Conservation (phyloP, 176 grass and related monocot species). For the Secale cereale region DNA sequence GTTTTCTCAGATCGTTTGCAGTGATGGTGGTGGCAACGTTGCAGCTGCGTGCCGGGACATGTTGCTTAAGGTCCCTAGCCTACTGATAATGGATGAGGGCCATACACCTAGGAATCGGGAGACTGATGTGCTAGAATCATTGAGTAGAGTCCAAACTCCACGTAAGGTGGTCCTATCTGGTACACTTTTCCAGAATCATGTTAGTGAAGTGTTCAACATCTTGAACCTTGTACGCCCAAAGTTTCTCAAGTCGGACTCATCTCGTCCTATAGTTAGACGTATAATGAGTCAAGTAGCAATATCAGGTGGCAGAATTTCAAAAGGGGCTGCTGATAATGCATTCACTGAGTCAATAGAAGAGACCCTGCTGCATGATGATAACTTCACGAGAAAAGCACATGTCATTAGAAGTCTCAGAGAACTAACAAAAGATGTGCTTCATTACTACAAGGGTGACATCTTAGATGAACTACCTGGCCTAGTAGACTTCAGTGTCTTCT, state of each 20-base stretch:
- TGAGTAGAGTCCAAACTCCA: slow-evolving; percentile 80
- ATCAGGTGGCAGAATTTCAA: slow-evolving; percentile 42
- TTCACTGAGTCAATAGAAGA: slow-evolving; percentile 71
- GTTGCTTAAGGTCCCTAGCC: slow-evolving; percentile 72
- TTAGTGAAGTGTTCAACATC: slow-evolving; percentile 83
- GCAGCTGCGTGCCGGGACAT: slow-evolving; percentile 73
- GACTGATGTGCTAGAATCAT: slow-evolving; percentile 69
- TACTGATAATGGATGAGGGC: slow-evolving; percentile 94
- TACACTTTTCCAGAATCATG: slow-evolving; percentile 95
- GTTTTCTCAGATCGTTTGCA: slow-evolving; percentile 71
- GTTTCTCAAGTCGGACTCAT: slow-evolving; percentile 71
- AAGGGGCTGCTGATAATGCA: slow-evolving; percentile 34
- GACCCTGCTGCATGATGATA: slow-evolving; percentile 60
- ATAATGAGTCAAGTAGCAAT: slow-evolving; percentile 81
- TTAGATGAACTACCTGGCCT: slow-evolving; percentile 93
- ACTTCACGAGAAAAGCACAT: slow-evolving; percentile 79
- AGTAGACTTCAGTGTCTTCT: slow-evolving; percentile 74
- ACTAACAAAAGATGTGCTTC: slow-evolving; percentile 86
- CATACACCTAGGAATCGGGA: slow-evolving; percentile 92
- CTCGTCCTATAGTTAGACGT: slow-evolving; percentile 57
- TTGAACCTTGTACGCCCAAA: slow-evolving; percentile 91
- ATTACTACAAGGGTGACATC: slow-evolving; percentile 94
- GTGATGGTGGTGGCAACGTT: slow-evolving; percentile 35
- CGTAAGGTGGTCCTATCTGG: slow-evolving; percentile 96
- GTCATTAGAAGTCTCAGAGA: slow-evolving; percentile 89